These are phyloP conservation scores for Somion occarium DNA, from an alignment of 1,284 basidiomycete species.

Conservation along the genomic window DNA sequence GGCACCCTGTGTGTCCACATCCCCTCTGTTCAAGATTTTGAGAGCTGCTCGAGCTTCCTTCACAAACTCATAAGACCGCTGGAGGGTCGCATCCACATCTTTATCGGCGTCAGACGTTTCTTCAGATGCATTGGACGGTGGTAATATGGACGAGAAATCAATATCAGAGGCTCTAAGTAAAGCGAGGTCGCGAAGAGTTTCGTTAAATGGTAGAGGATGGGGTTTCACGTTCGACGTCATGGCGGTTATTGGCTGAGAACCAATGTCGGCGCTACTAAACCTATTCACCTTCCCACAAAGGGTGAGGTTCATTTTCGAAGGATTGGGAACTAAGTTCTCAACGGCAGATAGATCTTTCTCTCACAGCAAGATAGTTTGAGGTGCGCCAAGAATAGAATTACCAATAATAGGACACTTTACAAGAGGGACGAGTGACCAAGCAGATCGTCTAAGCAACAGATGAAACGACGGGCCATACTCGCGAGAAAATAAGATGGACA, in stretches of 20 bases:
- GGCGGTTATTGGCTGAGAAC: neutral
- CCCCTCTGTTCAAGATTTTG: conserved; percentile 46
- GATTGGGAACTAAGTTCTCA: no score
- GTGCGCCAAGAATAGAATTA: neutral
- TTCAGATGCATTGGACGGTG: conserved; percentile 15
- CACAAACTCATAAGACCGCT: conserved; percentile 44
- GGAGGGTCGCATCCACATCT: conserved; percentile 35
- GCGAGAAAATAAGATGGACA: no score
- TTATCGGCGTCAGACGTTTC: conserved; percentile 10
- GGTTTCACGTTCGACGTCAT: conserved; percentile 24
- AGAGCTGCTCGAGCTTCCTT: conserved; percentile 50
- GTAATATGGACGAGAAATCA: conserved; percentile 43
- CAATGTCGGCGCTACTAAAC: neutral
- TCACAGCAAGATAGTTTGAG: neutral
- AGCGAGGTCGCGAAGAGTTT: conserved; percentile 69
- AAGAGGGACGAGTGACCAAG: neutral
- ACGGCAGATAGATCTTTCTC: no score
- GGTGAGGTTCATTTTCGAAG: no score
- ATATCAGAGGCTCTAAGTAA: conserved; percentile 57
- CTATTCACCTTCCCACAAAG: neutral
- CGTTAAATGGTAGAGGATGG: conserved; percentile 52
- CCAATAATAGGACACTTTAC: neutral
- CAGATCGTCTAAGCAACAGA: neutral
- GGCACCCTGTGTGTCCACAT: conserved; percentile 44
- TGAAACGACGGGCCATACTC: neutral